phyloP scores from a whole-genome alignment of 768 basidiomycete species.

The Phylloporus sp. region DNA sequence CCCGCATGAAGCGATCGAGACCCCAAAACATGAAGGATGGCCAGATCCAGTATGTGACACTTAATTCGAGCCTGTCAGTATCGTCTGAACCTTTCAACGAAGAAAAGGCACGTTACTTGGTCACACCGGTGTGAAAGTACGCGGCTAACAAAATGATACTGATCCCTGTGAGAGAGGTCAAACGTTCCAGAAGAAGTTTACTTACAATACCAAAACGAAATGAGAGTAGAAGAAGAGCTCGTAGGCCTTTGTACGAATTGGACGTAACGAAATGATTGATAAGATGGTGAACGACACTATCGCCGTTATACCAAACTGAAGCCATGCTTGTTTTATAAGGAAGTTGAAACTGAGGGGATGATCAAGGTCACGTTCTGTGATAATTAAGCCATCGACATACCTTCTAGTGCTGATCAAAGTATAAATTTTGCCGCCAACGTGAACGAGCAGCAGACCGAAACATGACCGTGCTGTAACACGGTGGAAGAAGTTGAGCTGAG shows the following conservation, averaged over 20 bases:
- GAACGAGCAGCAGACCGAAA: conserved; percentile 47
- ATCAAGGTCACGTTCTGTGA: not conserved
- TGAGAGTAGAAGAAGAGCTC: conserved; percentile 53
- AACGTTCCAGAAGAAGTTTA: not conserved
- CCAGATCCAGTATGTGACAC: conserved; percentile 28
- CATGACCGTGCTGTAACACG: conserved; percentile 47
- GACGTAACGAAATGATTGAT: conserved; percentile 45
- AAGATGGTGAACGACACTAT: conserved; percentile 40
- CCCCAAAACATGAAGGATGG: conserved; percentile 31
- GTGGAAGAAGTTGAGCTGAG: conserved; percentile 42
- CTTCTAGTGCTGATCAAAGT: not conserved
- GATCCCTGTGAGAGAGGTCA: conserved; percentile 5
- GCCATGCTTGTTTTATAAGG: conserved; percentile 9
- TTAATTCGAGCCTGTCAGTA: not conserved
- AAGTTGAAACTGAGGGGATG: not conserved
- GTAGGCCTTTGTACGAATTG: conserved; percentile 43
- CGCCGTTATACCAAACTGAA: conserved; percentile 36
- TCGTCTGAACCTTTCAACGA: too few species aligned
- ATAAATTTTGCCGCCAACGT: conserved; percentile 31
- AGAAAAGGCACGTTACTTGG: conserved; percentile 4
- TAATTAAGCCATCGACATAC: conserved; percentile 1
- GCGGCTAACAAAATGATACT: conserved; percentile 36
- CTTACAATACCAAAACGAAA: conserved; percentile 41
- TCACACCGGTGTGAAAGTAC: conserved; percentile 38
- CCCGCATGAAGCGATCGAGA: conserved; percentile 49